Evolutionary conservation across 2,329 filamentous ascomycete species (phyloP).

Genomic region (Colletotrichum godetiae): DNA sequence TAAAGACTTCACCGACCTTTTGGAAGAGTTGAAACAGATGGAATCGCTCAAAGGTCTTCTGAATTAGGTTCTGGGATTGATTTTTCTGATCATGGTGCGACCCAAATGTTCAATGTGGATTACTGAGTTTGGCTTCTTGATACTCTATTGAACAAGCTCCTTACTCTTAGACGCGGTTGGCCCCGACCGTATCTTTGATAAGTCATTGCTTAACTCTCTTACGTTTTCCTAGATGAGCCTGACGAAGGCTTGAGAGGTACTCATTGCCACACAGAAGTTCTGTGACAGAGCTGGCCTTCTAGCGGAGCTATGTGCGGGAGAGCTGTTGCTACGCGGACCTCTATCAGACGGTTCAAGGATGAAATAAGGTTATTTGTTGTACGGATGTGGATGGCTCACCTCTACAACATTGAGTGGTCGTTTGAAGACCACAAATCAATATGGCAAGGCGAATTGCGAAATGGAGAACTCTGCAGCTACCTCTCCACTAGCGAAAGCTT

Average conservation of each 20-base stretch:
- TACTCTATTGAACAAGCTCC: too few relatives aligned
- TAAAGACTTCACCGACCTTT: neutral
- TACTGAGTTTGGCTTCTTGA: neutral
- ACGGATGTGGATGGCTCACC: neutral
- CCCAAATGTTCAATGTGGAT: neutral
- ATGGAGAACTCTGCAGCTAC: neutral
- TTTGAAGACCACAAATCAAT: neutral
- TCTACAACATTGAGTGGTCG: neutral
- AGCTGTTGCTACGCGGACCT: too few relatives aligned
- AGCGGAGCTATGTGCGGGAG: too few relatives aligned
- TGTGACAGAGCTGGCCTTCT: too few relatives aligned
- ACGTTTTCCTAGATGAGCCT: neutral
- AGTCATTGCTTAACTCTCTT: too few relatives aligned
- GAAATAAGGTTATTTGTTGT: neutral
- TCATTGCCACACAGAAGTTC: too few relatives aligned
- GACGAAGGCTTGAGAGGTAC: too few relatives aligned
- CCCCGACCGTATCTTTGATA: too few relatives aligned
- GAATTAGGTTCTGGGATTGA: neutral
- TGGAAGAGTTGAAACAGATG: neutral
- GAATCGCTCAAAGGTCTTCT: neutral
- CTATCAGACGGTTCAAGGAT: neutral
- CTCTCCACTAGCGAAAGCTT: neutral
- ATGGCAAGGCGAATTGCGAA: neutral
- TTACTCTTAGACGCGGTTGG: too few relatives aligned
- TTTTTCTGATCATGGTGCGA: neutral